Base-by-base conservation (phyloP, 2,329 filamentous ascomycete genomes). In the Arthrobotrys entomopaga region DNA sequence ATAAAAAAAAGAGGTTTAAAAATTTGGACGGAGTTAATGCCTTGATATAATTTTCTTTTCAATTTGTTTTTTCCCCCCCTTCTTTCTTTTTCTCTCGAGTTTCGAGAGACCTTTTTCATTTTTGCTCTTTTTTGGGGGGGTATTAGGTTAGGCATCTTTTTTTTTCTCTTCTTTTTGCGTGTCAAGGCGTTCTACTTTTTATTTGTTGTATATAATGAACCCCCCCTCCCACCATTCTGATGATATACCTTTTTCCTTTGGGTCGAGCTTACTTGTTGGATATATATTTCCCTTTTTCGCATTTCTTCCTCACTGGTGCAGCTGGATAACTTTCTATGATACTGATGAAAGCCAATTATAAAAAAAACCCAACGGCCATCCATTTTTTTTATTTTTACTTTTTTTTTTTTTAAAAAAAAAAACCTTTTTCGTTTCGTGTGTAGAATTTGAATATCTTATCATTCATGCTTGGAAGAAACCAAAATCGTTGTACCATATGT, bases 401-500 rank as follows among this genome's bases (percentile, higher is more conserved):
- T 16, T 43, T 65, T 50, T 58, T 24, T 15, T 57, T 19, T 53
- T 52, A 22, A 16, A 34, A 43, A 46, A 38, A 70, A 69, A 11
- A 48, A 61, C 54, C 61, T 19, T 56, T 57, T 48, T 50, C 48
- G 6, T 4, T 22, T 4, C 15, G 20, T 52, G 48, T 24, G 20
- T 20, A 52, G 20, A n/a, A n/a, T 40, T 46, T 19, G 13, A 15
- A 5, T 46, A 19, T 6, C 3, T 34, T 34, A 34, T 6, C 10
- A 5, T 8, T 43, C 38, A 58, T 13, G 24, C 53, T 48, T 24
- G 54, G 42, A 72, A 60, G 7, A 73, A 15, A n/a, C 42, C 40
- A 24, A 66, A 65, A 29, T 85, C 87, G 16, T 83, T 82, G 24
- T 81, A 79, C 80, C 83, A 84, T 24, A 86, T 79, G 76, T 85